Evolutionary conservation across 257 asterid genomes (phyloP).

Genomic region (Fraxinus americana): DNA sequence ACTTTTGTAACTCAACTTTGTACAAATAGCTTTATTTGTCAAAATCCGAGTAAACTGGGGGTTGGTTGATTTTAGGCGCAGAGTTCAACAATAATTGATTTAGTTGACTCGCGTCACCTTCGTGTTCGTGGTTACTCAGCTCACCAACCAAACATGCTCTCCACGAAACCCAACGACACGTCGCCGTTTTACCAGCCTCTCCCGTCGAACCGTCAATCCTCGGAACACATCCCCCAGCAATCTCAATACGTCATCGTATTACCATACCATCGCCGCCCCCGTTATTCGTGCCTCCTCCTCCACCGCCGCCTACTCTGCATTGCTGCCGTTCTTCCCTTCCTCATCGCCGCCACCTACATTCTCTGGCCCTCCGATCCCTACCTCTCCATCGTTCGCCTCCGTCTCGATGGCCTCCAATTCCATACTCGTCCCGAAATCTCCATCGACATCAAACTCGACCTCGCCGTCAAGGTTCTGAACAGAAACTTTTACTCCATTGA

Average conservation of each 20-base stretch:
- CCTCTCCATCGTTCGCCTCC: conserved; percentile 62
- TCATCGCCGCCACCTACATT: conserved; percentile 53
- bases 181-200: conserved; percentile 50
- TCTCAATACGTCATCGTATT: conserved; percentile 60
- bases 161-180: conserved; percentile 32
- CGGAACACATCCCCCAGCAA: conserved; percentile 19
- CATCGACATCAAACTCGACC: conserved; percentile 64
- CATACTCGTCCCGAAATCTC: conserved; percentile 52
- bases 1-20: too few species aligned
- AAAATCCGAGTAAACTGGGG: too few species aligned
- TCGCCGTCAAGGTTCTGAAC: conserved; percentile 62
- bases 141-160: conserved; percentile 38
- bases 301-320: conserved; percentile 46
- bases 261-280: conserved; percentile 37
- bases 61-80: too few species aligned
- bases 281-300: conserved; percentile 33
- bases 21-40: too few species aligned
- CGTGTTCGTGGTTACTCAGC: too few species aligned
- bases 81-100: too few species aligned
- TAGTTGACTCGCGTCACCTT: too few species aligned
- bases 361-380: conserved; percentile 86
- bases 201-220: conserved; percentile 39
- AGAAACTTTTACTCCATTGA: conserved; percentile 62
- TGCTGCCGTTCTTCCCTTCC: conserved; percentile 44
- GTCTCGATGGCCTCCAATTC: conserved; percentile 55